These are phyloP conservation scores for Exophiala phaeomuriformis DNA, from an alignment of 2,329 filamentous ascomycete species.

Conservation along the genomic window DNA sequence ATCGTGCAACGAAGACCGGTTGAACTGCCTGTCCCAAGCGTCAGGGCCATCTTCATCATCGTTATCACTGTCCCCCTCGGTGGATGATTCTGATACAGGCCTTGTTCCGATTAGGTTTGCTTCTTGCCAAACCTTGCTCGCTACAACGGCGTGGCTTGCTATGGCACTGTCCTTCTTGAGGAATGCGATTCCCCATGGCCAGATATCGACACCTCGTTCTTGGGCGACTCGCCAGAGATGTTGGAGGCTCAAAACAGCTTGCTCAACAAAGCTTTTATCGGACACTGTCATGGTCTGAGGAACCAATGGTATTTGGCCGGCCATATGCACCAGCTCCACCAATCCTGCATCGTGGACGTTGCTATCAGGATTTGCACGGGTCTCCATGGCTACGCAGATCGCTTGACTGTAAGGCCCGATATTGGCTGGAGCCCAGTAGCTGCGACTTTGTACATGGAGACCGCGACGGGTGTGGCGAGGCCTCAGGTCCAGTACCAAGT, in stretches of 20 bases:
- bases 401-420: constrained; percentile 97
- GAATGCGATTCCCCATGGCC: constrained; percentile 69
- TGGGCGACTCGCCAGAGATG: constrained; percentile 78
- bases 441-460: constrained; percentile 84
- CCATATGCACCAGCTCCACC: constrained; percentile 54
- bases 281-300: constrained; percentile 64
- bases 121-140: constrained; percentile 42
- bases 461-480: constrained; percentile 37
- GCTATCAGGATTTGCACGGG: constrained; percentile 22
- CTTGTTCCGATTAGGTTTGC: constrained; percentile 29
- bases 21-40: constrained; percentile 51
- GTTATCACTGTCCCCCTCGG: constrained; percentile 28
- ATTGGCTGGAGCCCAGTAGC: constrained; percentile 97
- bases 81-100: constrained; percentile 6
- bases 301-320: constrained; percentile 84
- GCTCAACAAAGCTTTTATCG: constrained; percentile 43
- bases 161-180: constrained; percentile 42
- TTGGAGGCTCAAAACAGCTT: constrained; percentile 69
- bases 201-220: constrained; percentile 65
- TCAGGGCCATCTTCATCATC: constrained; percentile 45
- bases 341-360: constrained; percentile 21
- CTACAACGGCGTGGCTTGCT: constrained; percentile 31
- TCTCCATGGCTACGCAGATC: constrained; percentile 47
- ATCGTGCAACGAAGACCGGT: constrained; percentile 30
- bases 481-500: constrained; percentile 41